Base-by-base conservation (phyloP, 2,329 filamentous ascomycete genomes). In the Aureobasidium mangrovei region DNA sequence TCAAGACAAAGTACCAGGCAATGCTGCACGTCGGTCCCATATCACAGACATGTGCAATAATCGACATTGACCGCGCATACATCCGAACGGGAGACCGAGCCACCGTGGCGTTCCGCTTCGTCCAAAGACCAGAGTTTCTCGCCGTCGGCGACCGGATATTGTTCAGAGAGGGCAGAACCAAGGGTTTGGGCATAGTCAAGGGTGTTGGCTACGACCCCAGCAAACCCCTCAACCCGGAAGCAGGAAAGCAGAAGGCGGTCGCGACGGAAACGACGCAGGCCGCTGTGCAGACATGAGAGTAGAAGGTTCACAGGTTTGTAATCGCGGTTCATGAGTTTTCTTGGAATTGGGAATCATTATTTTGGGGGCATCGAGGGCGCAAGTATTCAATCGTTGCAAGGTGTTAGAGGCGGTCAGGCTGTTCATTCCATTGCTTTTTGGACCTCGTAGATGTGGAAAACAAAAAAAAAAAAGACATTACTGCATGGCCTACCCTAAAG, bases 11-110 rank as follows among this genome's bases (percentile, higher is more conserved):
- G 64, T 98, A 98, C 61, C 93, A 98, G 73, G 93, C 93, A 0
- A 98, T 97, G 91, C 78, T 98, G 26, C 93, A 98, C 63, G 91
- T 98, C 4, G 93, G 93, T 0, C 88, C 93, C 0, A 87, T 98
- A 41, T 89, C 86, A 39, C 93, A 98, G 72, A 98, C 93, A 0
- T 98, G 93, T 66, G 84, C 90, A 8, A 96, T 98, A 66, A 95
- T 98, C 64, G 93, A 96, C 65, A 93, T 98, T 60, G 93, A 98
- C 67, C 84, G 91, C n/a, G 86, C 87, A 28, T 93, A 91, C 64
- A 96, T 98, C 60, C 83, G 93, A 6, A 96, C 91, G 0, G 93
- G 93, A 7, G 93, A 97, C 68, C 79, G 91, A n/a, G 93, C 93
- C 2, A 84, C 84, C 0, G 93, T 98, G 1, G 93, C 91, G 0